Conservation (phyloP, 2,329 filamentous ascomycete species). For the Claviceps capensis region DNA sequence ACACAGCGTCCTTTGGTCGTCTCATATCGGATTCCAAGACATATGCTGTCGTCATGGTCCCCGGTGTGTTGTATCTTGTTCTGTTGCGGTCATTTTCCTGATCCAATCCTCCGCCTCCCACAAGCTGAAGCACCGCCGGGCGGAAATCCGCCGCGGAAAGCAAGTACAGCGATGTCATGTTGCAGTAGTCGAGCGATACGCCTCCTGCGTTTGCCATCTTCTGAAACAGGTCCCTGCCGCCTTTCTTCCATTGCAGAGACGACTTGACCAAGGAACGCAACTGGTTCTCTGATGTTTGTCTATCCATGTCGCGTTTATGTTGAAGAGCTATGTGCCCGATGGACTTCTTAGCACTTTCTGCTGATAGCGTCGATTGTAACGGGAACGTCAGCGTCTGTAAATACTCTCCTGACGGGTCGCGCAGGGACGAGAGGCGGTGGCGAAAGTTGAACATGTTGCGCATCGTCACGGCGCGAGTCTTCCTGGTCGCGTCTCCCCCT, state of each 20-base stretch:
- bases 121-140: slow-evolving; percentile 3
- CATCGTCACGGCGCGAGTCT: not conserved
- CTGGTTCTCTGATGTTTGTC: slow-evolving; percentile 1
- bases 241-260: not conserved
- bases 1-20: not conserved
- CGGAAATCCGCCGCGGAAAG: slow-evolving; percentile 4
- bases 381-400: slow-evolving; percentile 5
- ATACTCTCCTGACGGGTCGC: slow-evolving; percentile 5
- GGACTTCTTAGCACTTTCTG: not conserved
- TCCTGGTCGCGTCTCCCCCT: not conserved
- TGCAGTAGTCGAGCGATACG: slow-evolving; percentile 1
- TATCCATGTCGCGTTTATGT: slow-evolving; percentile 4
- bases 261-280: slow-evolving; percentile 1
- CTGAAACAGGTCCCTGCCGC: not conserved
- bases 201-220: not conserved
- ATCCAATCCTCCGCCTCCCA: not conserved
- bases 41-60: slow-evolving; percentile 4
- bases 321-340: slow-evolving; percentile 2
- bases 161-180: slow-evolving; percentile 3
- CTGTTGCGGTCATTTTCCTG: not conserved
- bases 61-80: slow-evolving; percentile 4
- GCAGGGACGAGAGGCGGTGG: slow-evolving; percentile 1
- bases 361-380: slow-evolving; percentile 1
- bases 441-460: slow-evolving; percentile 3
- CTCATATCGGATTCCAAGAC: not conserved